A percentile compares a stretch with the other conserved stretches of the same genome.
Evolutionary conservation across 2,329 filamentous ascomycete genomes (phyloP).

Genomic region (Fusarium torreyae): DNA sequence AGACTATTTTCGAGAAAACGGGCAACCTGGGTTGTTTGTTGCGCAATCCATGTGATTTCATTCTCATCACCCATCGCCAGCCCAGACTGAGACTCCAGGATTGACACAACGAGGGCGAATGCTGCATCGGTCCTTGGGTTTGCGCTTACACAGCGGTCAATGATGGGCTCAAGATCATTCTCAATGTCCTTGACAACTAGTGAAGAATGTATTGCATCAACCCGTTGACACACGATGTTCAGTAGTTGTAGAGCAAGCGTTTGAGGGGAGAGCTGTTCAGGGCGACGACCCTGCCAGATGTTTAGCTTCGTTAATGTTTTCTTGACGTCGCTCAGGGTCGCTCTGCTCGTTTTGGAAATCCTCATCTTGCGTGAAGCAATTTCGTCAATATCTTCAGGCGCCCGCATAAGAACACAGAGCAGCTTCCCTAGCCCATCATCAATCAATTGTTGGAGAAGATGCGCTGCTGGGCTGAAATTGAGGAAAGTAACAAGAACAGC

Average conservation of each 20-base stretch:
- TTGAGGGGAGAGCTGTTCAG: constrained; percentile 71
- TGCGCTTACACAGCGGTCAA: constrained; percentile 41
- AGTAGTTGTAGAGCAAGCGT: constrained; percentile 75
- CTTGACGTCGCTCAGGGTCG: constrained; percentile 69
- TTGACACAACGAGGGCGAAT: constrained; percentile 61
- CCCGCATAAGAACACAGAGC: constrained; percentile 68
- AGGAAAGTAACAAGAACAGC: constrained; percentile 76
- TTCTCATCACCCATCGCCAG: constrained; percentile 44
- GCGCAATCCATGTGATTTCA: constrained; percentile 43
- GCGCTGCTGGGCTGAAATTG: constrained; percentile 70
- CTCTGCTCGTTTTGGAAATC: constrained; percentile 76
- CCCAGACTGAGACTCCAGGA: constrained; percentile 56
- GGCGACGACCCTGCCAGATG: constrained; percentile 72
- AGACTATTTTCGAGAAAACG: constrained; percentile 52
- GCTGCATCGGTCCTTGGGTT: constrained; percentile 52
- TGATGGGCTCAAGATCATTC: constrained; percentile 46
- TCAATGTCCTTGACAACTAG: constrained; percentile 52
- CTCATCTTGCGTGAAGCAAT: constrained; percentile 77
- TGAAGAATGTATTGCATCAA: constrained; percentile 50
- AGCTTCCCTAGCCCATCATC: constrained; percentile 69
- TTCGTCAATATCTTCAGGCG: constrained; percentile 68
- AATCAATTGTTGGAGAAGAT: constrained; percentile 71
- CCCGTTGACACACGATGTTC: constrained; percentile 58
- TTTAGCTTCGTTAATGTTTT: constrained; percentile 65
- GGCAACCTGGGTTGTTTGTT: constrained; percentile 51